Conservation (phyloP, 257 asterid species). For the Craterostigma plantagineum region DNA sequence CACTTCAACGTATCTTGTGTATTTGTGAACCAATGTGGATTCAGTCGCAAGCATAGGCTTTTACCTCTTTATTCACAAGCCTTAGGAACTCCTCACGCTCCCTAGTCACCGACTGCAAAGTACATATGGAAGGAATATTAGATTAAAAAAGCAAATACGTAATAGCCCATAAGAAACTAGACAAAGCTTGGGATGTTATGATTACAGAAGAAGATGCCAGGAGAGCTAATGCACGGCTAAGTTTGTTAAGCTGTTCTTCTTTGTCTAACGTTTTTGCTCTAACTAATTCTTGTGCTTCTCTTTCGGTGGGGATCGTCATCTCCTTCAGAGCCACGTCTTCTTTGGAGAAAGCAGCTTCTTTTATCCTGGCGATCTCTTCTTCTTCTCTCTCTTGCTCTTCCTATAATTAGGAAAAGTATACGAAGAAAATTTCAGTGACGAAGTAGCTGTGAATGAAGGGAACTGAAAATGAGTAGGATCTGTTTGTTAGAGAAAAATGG, state of each 20-base stretch:
- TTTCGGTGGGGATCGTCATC: constrained; percentile 41
- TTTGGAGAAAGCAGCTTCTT: too few relatives aligned
- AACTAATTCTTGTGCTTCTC: constrained; percentile 61
- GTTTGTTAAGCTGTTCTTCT: constrained; percentile 68
- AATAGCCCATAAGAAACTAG: constrained; percentile 8
- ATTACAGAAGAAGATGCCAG: constrained; percentile 83
- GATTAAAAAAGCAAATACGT: not conserved
- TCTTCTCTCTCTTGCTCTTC: constrained; percentile 70
- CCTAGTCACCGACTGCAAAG: constrained; percentile 68
- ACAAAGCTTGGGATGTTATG: constrained; percentile 6
- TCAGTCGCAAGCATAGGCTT: too few relatives aligned
- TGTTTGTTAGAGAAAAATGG: constrained; percentile 8
- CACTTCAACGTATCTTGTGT: too few relatives aligned
- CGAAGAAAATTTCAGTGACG: not conserved
- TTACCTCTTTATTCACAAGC: constrained; percentile 85
- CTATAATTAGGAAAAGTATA: constrained; percentile 16
- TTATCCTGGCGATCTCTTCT: constrained; percentile 30
- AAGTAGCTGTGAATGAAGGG: constrained; percentile 6
- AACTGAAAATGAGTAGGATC: constrained; percentile 4
- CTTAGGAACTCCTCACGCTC: constrained; percentile 79
- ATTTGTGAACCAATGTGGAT: too few relatives aligned
- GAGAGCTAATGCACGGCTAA: constrained; percentile 82
- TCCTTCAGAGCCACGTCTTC: constrained; percentile 61
- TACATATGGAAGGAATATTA: constrained; percentile 6
- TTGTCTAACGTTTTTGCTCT: constrained; percentile 65